Evolutionary conservation across 148 eudicot genomes (phyloP).

Genomic region (Arbutus unedo): DNA sequence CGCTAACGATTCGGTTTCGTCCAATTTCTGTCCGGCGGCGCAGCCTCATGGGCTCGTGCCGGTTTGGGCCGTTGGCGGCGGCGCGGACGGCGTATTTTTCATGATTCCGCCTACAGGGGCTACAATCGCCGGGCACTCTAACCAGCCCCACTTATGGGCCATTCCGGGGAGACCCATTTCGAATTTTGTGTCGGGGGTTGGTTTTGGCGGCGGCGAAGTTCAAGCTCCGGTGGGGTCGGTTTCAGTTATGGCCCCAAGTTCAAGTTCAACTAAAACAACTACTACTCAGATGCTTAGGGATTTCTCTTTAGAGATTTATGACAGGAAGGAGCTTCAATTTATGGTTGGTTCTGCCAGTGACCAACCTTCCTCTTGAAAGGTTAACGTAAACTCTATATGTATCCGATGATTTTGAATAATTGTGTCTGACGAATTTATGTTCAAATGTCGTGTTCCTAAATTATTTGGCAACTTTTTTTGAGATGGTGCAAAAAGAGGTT

Average conservation of each 20-base stretch:
- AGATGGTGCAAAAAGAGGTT: neutral
- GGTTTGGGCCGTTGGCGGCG: conserved; percentile 47
- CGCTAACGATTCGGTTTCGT: conserved; percentile 13
- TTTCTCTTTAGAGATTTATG: conserved; percentile 61
- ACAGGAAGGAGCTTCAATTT: conserved; percentile 75
- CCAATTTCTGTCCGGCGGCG: conserved; percentile 44
- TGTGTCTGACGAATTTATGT: too few species aligned
- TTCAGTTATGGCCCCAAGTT: conserved; percentile 43
- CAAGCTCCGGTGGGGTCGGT: conserved; percentile 18
- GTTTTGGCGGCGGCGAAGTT: conserved; percentile 15
- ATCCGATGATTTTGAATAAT: too few species aligned
- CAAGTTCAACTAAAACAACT: conserved; percentile 17
- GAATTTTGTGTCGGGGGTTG: conserved; percentile 22
- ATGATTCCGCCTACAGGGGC: conserved; percentile 27
- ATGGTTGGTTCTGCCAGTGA: conserved; percentile 30
- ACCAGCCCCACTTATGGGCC: conserved; percentile 68
- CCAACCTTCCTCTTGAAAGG: neutral
- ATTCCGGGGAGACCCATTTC: conserved; percentile 58
- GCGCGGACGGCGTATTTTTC: conserved; percentile 18
- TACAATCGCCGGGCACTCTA: conserved; percentile 21
- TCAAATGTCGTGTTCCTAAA: too few species aligned
- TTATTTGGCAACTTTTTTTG: neutral
- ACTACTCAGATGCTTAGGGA: conserved; percentile 47
- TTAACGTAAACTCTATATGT: too few species aligned
- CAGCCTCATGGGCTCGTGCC: conserved; percentile 53